Conservation (phyloP, 2,329 filamentous ascomycete species). For the Alternaria tenuissima region DNA sequence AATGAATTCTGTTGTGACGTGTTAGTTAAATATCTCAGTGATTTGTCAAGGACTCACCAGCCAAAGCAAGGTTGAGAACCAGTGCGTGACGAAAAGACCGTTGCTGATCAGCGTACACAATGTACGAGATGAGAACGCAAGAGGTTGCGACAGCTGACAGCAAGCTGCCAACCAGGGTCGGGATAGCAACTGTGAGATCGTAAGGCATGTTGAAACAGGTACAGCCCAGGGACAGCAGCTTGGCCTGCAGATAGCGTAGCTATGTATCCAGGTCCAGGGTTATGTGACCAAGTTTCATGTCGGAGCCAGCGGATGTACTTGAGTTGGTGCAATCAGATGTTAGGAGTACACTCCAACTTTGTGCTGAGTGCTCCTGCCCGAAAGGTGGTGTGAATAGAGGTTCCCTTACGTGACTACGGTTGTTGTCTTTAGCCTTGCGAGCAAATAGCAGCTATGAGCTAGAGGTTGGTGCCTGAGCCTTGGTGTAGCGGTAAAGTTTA, state of each 20-base stretch:
- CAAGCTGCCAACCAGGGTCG: constrained; percentile 33
- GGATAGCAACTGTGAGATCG: constrained; percentile 18
- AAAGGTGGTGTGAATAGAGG: background rate
- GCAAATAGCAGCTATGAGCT: background rate
- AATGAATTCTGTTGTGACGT: constrained; percentile 21
- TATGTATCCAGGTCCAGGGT: background rate
- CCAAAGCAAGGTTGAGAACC: constrained; percentile 34
- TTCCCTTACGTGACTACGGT: background rate
- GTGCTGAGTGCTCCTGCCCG: background rate
- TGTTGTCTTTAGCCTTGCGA: background rate
- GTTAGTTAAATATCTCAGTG: constrained; percentile 5
- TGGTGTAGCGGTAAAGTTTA: background rate
- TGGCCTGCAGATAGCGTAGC: background rate
- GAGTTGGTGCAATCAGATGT: background rate
- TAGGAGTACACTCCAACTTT: background rate
- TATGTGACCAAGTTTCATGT: background rate
- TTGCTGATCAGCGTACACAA: constrained; percentile 26
- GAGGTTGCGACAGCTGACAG: constrained; percentile 28
- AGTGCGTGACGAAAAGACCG: constrained; percentile 33
- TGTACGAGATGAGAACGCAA: constrained; percentile 29
- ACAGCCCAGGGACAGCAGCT: background rate
- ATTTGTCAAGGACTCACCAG: constrained; percentile 17
- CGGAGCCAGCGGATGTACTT: background rate
- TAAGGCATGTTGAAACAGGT: constrained; percentile 8
- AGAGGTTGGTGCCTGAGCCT: background rate